These are phyloP conservation scores for Lachancea dasiensis DNA, from an alignment of 805 yeast genomes.

Conservation along the genomic window DNA sequence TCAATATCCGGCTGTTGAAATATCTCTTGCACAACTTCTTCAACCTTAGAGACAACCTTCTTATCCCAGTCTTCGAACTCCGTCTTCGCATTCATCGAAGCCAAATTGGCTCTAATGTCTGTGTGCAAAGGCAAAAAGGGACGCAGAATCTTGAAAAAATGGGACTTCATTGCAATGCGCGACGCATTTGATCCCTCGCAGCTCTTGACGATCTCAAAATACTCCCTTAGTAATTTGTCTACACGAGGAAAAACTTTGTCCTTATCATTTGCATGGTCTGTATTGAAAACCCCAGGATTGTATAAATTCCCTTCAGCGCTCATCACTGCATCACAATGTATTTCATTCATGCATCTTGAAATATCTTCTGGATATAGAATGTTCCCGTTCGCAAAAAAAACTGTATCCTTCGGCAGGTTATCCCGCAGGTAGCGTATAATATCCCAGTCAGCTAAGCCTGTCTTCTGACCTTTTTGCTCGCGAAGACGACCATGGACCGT, in stretches of 20 bases:
- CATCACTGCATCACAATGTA: slow-evolving; percentile 88
- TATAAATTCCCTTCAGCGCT: slow-evolving; percentile 92
- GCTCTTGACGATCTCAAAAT: slow-evolving; percentile 70
- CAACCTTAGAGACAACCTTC: slow-evolving; percentile 57
- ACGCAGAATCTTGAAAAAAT: slow-evolving; percentile 78
- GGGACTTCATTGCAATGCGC: slow-evolving; percentile 80
- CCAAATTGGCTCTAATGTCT: slow-evolving; percentile 70
- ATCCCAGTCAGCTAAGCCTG: slow-evolving; percentile 95
- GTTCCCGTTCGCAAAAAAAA: slow-evolving; percentile 92
- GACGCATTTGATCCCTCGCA: slow-evolving; percentile 51
- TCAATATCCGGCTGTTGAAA: slow-evolving; percentile 46
- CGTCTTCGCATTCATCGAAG: slow-evolving; percentile 42
- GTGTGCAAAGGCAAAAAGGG: slow-evolving; percentile 74
- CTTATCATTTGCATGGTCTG: slow-evolving; percentile 35
- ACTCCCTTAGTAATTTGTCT: slow-evolving; percentile 76
- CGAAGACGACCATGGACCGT: slow-evolving; percentile 95
- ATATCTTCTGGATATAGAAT: slow-evolving; percentile 85
- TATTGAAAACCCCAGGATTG: slow-evolving; percentile 82
- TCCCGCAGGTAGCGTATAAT: slow-evolving; percentile 69
- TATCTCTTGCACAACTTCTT: slow-evolving; percentile 54
- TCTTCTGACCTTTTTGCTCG: slow-evolving; percentile 95
- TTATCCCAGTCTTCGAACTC: slow-evolving; percentile 46
- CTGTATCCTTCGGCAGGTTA: slow-evolving; percentile 70
- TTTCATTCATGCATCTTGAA: slow-evolving; percentile 54
- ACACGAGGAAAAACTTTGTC: slow-evolving; percentile 79